These are phyloP conservation scores for Solanum arcanum DNA, from an alignment of 257 asterid genomes.

Conservation along the genomic window DNA sequence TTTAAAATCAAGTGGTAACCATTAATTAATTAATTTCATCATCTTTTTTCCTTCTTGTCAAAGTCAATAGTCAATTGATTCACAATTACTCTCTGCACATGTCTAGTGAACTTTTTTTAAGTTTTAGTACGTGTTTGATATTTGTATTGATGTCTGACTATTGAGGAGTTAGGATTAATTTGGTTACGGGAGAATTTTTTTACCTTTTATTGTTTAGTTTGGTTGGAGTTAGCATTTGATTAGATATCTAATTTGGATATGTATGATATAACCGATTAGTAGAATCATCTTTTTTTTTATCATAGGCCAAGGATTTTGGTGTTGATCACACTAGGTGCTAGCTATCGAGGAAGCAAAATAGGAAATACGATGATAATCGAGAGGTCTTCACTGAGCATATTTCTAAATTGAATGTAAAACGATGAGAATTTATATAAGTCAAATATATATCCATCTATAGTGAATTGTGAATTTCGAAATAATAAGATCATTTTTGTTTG, in stretches of 20 bases:
- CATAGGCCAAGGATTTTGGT: not conserved
- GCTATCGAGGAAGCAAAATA: not conserved
- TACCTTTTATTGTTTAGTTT: no score
- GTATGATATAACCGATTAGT: no score
- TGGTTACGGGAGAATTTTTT: no score
- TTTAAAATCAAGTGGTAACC: not conserved
- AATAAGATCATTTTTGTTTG: no score
- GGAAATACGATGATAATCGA: not conserved
- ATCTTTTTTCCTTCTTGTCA: not conserved
- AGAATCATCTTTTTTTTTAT: not conserved
- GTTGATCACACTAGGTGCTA: not conserved
- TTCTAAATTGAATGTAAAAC: no score
- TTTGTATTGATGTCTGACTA: rapidly evolving
- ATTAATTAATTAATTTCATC: not conserved
- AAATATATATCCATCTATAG: no score
- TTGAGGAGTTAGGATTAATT: not conserved
- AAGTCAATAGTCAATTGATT: not conserved
- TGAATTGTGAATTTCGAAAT: not conserved
- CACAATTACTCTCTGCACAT: not conserved
- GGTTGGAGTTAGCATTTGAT: no score
- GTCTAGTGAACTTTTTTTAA: not conserved
- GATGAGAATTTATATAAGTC: no score
- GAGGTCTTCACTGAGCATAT: no score
- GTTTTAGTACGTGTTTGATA: not conserved
- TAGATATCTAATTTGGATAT: rapidly evolving